Percentiles rank a stretch among this genome's conserved stretches.
Evolutionary conservation across 2,329 filamentous ascomycete genomes (phyloP).

Genomic region (Penicillium sclerotiorum): DNA sequence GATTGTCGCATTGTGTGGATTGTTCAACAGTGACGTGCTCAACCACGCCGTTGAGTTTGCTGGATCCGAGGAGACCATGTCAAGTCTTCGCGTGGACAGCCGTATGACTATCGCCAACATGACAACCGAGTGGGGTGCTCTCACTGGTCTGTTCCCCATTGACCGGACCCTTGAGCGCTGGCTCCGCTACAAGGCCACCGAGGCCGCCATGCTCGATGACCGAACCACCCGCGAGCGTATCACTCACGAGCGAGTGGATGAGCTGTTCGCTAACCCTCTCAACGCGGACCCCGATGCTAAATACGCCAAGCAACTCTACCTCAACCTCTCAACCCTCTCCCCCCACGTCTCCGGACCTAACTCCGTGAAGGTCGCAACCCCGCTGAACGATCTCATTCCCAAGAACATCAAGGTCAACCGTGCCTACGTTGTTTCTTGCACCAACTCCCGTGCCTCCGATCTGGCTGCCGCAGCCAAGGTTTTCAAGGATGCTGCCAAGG

Average conservation of each 20-base stretch:
- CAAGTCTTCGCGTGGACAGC: constrained; percentile 70
- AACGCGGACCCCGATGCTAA: constrained; percentile 73
- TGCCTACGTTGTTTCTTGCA: constrained; percentile 83
- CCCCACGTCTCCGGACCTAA: constrained; percentile 88
- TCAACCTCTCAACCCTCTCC: constrained; percentile 80
- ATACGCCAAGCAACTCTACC: constrained; percentile 81
- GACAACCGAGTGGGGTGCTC: constrained; percentile 79
- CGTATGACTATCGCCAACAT: constrained; percentile 73
- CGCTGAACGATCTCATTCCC: constrained; percentile 70
- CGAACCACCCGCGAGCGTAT: constrained; percentile 60
- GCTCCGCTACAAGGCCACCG: constrained; percentile 76
- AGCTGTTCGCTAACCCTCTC: constrained; percentile 68
- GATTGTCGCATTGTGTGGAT: constrained; percentile 81
- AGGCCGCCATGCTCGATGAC: constrained; percentile 61
- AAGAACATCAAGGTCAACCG: constrained; percentile 78
- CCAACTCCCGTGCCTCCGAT: constrained; percentile 81
- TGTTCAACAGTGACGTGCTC: constrained; percentile 86
- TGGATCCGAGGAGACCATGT: constrained; percentile 75
- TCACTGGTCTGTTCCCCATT: constrained; percentile 78
- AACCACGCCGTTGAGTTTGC: constrained; percentile 91
- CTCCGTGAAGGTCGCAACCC: constrained; percentile 83
- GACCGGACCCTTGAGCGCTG: constrained; percentile 72
- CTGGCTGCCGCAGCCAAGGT: constrained; percentile 80
- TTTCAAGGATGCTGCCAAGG: constrained; percentile 72
- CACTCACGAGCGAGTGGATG: constrained; percentile 71